phyloP scores from a whole-genome alignment of 345 rosid species.

The Dipteronia dyeriana region DNA sequence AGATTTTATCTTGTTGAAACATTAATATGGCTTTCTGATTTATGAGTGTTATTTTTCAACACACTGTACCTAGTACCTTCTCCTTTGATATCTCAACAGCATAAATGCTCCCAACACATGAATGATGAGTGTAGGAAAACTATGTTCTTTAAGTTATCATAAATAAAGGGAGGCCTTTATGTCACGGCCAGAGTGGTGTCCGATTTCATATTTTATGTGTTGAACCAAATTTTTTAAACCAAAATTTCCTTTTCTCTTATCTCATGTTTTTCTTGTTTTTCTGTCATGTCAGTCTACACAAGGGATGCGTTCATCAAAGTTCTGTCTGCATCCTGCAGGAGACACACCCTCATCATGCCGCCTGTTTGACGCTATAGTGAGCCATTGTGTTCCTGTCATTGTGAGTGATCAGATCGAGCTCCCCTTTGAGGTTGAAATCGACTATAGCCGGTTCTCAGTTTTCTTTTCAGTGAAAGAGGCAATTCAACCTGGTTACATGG shows the following conservation, averaged over 20 bases:
- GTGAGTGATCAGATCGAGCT: constrained; percentile 84
- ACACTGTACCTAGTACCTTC: not conserved
- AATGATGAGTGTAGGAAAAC: too few relatives aligned
- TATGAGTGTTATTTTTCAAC: not conserved
- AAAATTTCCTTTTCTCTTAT: not conserved
- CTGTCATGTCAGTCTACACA: constrained; percentile 56
- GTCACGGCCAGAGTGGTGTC: not conserved
- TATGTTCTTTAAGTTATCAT: not conserved
- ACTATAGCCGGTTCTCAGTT: constrained; percentile 70
- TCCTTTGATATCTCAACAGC: too few relatives aligned
- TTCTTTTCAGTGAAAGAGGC: constrained; percentile 78
- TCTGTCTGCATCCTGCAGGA: constrained; percentile 89
- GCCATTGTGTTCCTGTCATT: constrained; percentile 86
- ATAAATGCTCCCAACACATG: not conserved
- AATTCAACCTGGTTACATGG: constrained; percentile 64
- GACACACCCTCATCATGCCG: constrained; percentile 96
- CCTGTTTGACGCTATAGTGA: constrained; percentile 80
- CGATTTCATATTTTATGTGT: not conserved
- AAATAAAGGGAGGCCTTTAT: not conserved
- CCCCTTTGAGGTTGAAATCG: constrained; percentile 81
- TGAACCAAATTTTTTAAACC: not conserved
- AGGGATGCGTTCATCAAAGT: constrained; percentile 88
- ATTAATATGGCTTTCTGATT: not conserved
- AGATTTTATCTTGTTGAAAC: not conserved
- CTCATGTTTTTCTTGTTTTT: constrained; percentile 24